phyloP scores from a whole-genome alignment of 495 filamentous ascomycete genomes.

The Tuber microsphaerosporum region DNA sequence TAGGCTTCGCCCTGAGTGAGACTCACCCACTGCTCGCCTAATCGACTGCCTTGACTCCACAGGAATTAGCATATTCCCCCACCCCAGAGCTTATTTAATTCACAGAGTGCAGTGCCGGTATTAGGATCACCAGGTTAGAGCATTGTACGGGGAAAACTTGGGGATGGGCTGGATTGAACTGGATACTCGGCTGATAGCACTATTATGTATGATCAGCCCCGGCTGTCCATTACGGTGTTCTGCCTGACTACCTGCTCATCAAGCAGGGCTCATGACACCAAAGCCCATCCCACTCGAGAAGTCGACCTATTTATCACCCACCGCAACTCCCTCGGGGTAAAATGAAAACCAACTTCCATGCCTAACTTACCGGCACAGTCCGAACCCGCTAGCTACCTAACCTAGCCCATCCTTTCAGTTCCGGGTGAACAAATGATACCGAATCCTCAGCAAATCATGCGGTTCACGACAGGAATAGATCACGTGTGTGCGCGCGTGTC shows the following conservation, averaged over 20 bases:
- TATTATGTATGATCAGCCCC: background rate
- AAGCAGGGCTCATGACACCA: background rate
- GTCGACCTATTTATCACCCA: background rate
- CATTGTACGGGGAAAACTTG: no score
- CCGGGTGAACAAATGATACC: background rate
- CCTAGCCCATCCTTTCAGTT: background rate
- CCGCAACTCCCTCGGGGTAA: background rate
- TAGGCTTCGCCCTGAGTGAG: background rate
- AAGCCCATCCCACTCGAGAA: background rate
- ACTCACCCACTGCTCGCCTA: slow-evolving; percentile 1
- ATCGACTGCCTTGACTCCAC: background rate
- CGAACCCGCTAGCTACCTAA: background rate
- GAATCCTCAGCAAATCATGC: background rate
- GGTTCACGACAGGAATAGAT: background rate
- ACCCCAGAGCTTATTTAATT: background rate
- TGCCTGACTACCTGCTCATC: background rate
- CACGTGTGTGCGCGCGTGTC: background rate
- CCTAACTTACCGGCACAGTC: background rate
- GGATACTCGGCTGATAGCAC: background rate
- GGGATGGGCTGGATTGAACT: background rate
- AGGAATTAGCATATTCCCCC: background rate
- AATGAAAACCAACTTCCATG: background rate
- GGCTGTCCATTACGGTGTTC: background rate
- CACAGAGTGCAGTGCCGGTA: background rate
- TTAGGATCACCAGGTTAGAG: background rate